Evolutionary conservation across 768 basidiomycete species (phyloP), one percentile per base, ranked within the genome.

Genomic region (Pisolithus albus): DNA sequence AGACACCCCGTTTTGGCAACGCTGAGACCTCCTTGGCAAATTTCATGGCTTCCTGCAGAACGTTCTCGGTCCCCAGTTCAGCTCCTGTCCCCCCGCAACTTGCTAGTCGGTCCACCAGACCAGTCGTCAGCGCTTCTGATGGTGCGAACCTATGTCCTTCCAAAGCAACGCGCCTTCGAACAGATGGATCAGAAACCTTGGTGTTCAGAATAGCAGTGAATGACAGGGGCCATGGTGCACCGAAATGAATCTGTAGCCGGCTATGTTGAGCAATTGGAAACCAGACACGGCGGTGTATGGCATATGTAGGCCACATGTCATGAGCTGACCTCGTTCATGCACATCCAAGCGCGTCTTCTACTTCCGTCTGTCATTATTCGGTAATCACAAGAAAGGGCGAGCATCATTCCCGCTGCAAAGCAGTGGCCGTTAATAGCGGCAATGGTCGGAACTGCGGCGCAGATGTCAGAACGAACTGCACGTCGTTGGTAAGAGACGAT

Each of bases 291-390:
- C 24, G n/a, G 36, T 30, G 48, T 7, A 15, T 7, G 36, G 18
- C n/a, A 52, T 23, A 18, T 26, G 2, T 46, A 16, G 39, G 43
- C 16, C 8, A 38, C 41, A 10, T 23, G 7, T 7, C 37, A 42
- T 2, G 2, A 6, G 13, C 37, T 19, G 53, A 88, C 86, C 73
- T 95, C 93, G 62, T 95, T 97, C 92, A 96, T 95, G 64, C 84
- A 89, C 47, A 89, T 69, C 86, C 91, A 93, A 1, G 86, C 84
- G 61, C 84, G 82, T 28, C 83, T 83, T 58, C 76, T 79, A 59
- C 74, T 83, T 15, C 86, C 92, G 57, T 88, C 84, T 13, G 82
- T 88, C 84, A 94, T 92, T 50, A 95, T 76, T 38, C 92, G 81
- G 69, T 89, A 93, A 67, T 96, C 92, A 64, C 90, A 94, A 4